phyloP scores from a whole-genome alignment of 495 filamentous ascomycete genomes.

The Staphylotrichum tortipilum region DNA sequence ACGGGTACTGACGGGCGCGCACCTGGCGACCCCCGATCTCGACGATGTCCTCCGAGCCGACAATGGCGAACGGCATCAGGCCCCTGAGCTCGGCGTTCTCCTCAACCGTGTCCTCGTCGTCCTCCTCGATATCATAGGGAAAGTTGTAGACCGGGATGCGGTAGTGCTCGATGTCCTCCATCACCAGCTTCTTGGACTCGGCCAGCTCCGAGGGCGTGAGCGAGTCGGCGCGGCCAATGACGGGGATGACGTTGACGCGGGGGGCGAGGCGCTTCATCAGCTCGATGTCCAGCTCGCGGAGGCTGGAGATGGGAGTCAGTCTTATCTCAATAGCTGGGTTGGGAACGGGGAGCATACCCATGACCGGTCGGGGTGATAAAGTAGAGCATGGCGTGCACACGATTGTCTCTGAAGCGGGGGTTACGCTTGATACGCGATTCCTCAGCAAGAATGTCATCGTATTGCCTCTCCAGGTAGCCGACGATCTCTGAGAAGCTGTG shows the following conservation, averaged over 20 bases:
- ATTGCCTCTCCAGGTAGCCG: slow-evolving; percentile 95
- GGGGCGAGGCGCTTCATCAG: slow-evolving; percentile 98
- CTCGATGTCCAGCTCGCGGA: slow-evolving; percentile 97
- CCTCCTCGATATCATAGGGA: slow-evolving; percentile 98
- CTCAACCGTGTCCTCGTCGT: slow-evolving; percentile 98
- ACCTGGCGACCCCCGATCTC: slow-evolving; percentile 90
- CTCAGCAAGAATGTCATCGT: slow-evolving; percentile 97
- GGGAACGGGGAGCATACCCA: slow-evolving; percentile 48
- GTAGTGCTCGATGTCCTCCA: slow-evolving; percentile 99
- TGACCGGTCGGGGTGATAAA: slow-evolving; percentile 98
- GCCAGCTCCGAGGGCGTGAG: slow-evolving; percentile 93
- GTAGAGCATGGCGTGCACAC: slow-evolving; percentile 95
- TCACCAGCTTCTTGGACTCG: slow-evolving; percentile 98
- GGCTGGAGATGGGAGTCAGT: slow-evolving; percentile 44
- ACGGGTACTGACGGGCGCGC: slow-evolving; percentile 92
- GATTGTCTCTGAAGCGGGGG: slow-evolving; percentile 96
- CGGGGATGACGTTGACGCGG: slow-evolving; percentile 96
- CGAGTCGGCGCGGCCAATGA: slow-evolving; percentile 96
- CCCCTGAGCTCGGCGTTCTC: slow-evolving; percentile 96
- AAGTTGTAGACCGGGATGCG: slow-evolving; percentile 99
- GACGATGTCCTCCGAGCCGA: slow-evolving; percentile 89
- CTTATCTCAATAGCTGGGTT: background rate
- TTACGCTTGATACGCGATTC: slow-evolving; percentile 99
- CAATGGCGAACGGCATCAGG: slow-evolving; percentile 97
- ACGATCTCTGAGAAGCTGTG: slow-evolving; percentile 90